Evolutionary conservation across 129 eudicot species (phyloP), one percentile per base, ranked within the genome.

Genomic region (Escallonia herrerae): DNA sequence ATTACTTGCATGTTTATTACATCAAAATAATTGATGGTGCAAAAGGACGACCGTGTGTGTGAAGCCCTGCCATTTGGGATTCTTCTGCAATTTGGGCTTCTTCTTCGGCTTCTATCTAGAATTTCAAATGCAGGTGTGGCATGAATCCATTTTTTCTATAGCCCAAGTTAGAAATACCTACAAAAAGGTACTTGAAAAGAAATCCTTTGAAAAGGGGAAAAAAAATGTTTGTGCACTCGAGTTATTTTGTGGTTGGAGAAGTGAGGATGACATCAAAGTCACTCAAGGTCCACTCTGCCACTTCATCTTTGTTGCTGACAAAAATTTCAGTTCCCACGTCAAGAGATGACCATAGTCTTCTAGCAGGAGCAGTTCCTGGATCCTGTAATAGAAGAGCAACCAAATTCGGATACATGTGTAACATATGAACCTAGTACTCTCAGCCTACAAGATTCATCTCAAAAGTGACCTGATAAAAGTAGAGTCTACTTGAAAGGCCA

Each of bases 261-360:
- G 97, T 84, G 33, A 87, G 78, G 33, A 80, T 78, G 58, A 91
- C 95, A 75, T 91, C 89, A 65, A 87, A 91, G 67, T 91, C 90
- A 11, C 89, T 85, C 12, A 87, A n/a, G 33, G 73, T 83, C 97
- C 97, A 91, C 71, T 91, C 96, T 39, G 97, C 96, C 57, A 77
- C 89, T 72, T 87, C 95, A 46, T 85, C 95, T 73, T 74, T 74
- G 65, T 77, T 62, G 15, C 89, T 85, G 15, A 91, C 85, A 72
- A 78, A 91, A 51, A 91, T 91, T 49, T 91, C 96, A 15, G 97
- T 91, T 54, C 97, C 97, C 48, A 81, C 81, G 71, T 91, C 95
- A 42, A 91, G 81, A 44, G 97, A 91, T 15, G 90, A 82, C 96
- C 97, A 91, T 77, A 87, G 61, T 76, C 97, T 80, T 74, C 67